phyloP scores from a whole-genome alignment of 352 stramenopile species.

The Phytophthora gonapodyides region DNA sequence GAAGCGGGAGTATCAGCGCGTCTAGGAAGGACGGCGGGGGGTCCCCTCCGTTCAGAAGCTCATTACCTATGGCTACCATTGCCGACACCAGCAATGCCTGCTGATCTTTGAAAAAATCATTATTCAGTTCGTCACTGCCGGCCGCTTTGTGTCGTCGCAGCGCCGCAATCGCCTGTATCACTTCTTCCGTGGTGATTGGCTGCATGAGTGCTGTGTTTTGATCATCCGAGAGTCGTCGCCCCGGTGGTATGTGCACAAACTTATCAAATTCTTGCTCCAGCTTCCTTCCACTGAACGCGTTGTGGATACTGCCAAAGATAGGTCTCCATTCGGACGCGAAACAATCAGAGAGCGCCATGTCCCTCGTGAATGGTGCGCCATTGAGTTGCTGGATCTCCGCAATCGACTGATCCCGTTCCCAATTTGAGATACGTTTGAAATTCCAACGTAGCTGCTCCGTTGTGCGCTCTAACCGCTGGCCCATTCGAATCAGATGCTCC shows the following conservation, averaged over 20 bases:
- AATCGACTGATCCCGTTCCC: constrained; percentile 1
- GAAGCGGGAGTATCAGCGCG: background rate
- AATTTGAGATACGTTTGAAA: constrained; percentile 4
- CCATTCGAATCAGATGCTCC: background rate
- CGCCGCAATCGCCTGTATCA: background rate
- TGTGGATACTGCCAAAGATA: background rate
- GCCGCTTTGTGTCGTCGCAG: constrained; percentile 1
- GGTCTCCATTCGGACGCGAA: background rate
- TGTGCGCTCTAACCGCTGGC: background rate
- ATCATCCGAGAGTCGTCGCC: background rate
- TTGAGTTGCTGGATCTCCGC: background rate
- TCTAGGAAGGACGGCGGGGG: constrained; percentile 1
- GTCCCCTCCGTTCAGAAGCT: background rate
- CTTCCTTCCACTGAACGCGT: background rate
- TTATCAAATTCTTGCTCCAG: constrained; percentile 1
- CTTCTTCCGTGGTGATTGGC: background rate
- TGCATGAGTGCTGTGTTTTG: background rate
- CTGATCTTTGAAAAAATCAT: constrained; percentile 3
- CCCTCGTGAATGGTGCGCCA: background rate
- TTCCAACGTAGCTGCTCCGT: background rate
- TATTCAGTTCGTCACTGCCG: background rate
- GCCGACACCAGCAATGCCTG: background rate
- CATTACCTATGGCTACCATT: background rate
- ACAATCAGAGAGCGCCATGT: background rate
- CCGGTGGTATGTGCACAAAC: background rate